Conservation (phyloP, 176 grass and related monocot genomes). For the Bothriochloa decipiens region DNA sequence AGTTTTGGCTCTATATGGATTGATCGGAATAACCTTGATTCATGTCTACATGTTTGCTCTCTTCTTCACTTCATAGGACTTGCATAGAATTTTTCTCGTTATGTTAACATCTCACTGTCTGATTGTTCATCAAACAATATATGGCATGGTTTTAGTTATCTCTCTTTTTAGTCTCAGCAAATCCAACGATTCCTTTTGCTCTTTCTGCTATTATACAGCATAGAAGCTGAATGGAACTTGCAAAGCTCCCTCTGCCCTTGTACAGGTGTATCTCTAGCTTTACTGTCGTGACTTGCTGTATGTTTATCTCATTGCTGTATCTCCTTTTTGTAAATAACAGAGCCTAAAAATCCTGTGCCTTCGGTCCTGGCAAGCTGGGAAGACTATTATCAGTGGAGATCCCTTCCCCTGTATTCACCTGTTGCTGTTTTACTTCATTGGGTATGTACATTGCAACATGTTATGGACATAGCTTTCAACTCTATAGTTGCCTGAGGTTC, state of each 20-base stretch:
- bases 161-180: conserved; percentile 5
- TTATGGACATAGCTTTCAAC: conserved; percentile 16
- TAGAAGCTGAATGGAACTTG: conserved; percentile 67
- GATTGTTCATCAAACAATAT: conserved; percentile 10
- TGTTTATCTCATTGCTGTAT: conserved; percentile 32
- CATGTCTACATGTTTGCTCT: conserved; percentile 2
- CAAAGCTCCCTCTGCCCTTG: conserved; percentile 82
- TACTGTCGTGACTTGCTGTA: neutral
- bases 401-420: conserved; percentile 83
- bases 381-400: conserved; percentile 91
- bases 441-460: conserved; percentile 48
- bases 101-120: neutral
- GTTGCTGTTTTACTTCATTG: conserved; percentile 87
- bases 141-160: conserved; percentile 15
- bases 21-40: conserved; percentile 16
- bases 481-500: conserved; percentile 1
- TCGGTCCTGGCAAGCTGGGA: conserved; percentile 66
- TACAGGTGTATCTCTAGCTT: conserved; percentile 53
- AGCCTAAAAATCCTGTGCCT: conserved; percentile 52
- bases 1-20: conserved; percentile 6
- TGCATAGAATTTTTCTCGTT: neutral
- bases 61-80: conserved; percentile 19
- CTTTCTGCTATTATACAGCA: conserved; percentile 46
- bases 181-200: conserved; percentile 15
- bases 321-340: conserved; percentile 44